Base-by-base conservation (phyloP, 495 filamentous ascomycete genomes). In the Penicillium odoratum region DNA sequence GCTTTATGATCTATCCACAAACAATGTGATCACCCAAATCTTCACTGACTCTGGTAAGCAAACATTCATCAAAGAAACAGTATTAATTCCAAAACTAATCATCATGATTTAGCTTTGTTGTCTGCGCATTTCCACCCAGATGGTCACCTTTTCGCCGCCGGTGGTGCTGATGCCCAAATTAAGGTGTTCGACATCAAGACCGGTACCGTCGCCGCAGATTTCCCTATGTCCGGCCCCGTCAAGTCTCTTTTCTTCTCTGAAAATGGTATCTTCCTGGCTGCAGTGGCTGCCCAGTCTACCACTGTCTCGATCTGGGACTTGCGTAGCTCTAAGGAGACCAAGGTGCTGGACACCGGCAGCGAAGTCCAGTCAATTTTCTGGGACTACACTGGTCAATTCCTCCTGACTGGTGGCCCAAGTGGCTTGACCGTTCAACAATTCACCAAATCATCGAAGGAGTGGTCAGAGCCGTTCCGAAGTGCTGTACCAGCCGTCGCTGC, bases 311-410 rank as follows among this genome's bases (percentile, higher is more conserved):
- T 98, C 57, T 98, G 92, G 80, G 93, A 98, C 73, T 80, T 98
- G 42, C 88, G 94, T 55, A 96, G 91, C 71, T 85, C 86, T 33
- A 84, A 86, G 46, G 78, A 83, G 61, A 83, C 84, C 60, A 94
- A 95, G 79, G 82, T 86, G 29, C 78, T 98, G 18, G 91, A 97
- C 44, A 88, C 89, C 53, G 93, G 92, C 38, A 86, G 83, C 59
- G 80, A 82, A 45, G 83, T 96, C 49, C 78, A 85, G 46, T 82
- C 81, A 28, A 78, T 97, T 55, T 77, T 80, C 48, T 98, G 92
- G 91, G 94, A 98, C 65, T 97, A 96, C 77, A 94, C 89, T 18
- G 94, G 93, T 25, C 94, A 98, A 70, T 98, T 89, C 74, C 81
- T 98, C 16, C 87, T 93, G 16, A 87, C 88, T 18, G 89, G 83